A percentile compares a stretch with the other conserved stretches of the same genome.
These are phyloP conservation scores for Hypoxylon sp. DNA, from an alignment of 2,329 filamentous ascomycete species.

Conservation along the genomic window DNA sequence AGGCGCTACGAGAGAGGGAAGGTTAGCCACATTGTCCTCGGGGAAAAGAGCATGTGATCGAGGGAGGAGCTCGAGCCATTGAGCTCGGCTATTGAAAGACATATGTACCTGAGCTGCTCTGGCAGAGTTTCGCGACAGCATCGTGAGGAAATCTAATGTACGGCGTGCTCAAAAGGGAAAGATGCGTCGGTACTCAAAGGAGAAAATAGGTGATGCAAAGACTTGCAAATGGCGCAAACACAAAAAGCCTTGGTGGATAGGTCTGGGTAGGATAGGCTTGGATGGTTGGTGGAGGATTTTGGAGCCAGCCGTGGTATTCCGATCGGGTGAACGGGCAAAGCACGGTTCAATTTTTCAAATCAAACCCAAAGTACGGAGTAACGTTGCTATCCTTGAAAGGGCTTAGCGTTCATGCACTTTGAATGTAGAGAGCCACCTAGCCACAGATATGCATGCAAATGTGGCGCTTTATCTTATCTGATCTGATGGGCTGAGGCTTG, in stretches of 20 bases:
- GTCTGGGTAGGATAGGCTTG: conserved; percentile 20
- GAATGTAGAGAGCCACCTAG: conserved; percentile 10
- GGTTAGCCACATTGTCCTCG: conserved; percentile 49
- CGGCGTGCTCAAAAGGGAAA: conserved; percentile 32
- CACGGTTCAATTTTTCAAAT: conserved; percentile 22
- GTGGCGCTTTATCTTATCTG: conserved; percentile 39
- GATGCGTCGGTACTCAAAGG: conserved; percentile 42
- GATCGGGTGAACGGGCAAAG: conserved; percentile 45
- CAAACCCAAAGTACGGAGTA: neutral
- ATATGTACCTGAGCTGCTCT: conserved; percentile 70
- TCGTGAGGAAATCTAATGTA: conserved; percentile 50
- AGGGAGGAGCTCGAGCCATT: conserved; percentile 41
- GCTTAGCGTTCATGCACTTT: conserved; percentile 9
- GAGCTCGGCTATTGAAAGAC: conserved; percentile 29
- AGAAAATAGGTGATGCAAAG: conserved; percentile 42
- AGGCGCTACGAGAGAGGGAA: conserved; percentile 61
- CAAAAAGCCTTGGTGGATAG: conserved; percentile 47
- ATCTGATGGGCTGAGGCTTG: conserved; percentile 26
- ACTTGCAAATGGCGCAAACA: conserved; percentile 55
- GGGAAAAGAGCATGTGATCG: conserved; percentile 41
- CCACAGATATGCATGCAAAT: conserved; percentile 27
- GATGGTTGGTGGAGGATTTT: conserved; percentile 13
- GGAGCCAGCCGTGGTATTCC: conserved; percentile 50
- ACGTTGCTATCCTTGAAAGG: conserved; percentile 8
- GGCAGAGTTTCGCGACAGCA: conserved; percentile 72